Evolutionary conservation across 2,329 filamentous ascomycete genomes (phyloP), one percentile per base, ranked within the genome.

Genomic region (Hypoxylon sp.): DNA sequence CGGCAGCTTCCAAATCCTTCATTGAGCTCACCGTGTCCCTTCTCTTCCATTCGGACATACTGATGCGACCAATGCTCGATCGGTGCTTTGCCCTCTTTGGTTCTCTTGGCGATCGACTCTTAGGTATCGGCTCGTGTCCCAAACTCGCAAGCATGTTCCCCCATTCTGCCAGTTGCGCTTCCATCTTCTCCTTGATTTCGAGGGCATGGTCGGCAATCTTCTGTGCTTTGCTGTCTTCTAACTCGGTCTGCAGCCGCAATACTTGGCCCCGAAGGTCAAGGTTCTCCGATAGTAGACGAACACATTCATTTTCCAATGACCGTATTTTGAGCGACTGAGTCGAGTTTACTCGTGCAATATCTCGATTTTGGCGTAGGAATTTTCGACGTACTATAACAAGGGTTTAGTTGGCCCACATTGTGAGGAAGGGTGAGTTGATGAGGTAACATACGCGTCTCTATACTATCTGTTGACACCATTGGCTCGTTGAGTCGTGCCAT

Each of bases 401-500:
- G 34, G 50, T 17, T n/a, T n/a, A 63, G 36, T 67, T 23, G 69
- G 51, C 34, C 51, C 41, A 30, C 19, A 25, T 53, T 21, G n/a
- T 41, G 5, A 36, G 6, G 4, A 46, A 28, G 4, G 5, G 19
- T 17, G 6, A 32, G 14, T 21, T 49, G 21, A 53, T 19, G 17
- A 41, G 25, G 38, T 21, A 68, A 86, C 90, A 79, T 84, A 93
- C 91, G 83, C 77, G 86, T 89, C 78, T 94, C 92, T 72, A 93
- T 80, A 77, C 84, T 90, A 81, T 93, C 91, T 77, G 84, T 85
- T 75, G 90, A 86, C 81, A 86, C 82, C 70, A 89, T 85, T 77
- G 87, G 87, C 84, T 94, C 92, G 82, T 94, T 94, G 73, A 95
- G 86, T 82, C 92, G 88, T 82, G 92, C 92, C 92, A 95, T 95